Conservation (phyloP, 2,329 filamentous ascomycete genomes). For the Sarocladiaceae sp. region DNA sequence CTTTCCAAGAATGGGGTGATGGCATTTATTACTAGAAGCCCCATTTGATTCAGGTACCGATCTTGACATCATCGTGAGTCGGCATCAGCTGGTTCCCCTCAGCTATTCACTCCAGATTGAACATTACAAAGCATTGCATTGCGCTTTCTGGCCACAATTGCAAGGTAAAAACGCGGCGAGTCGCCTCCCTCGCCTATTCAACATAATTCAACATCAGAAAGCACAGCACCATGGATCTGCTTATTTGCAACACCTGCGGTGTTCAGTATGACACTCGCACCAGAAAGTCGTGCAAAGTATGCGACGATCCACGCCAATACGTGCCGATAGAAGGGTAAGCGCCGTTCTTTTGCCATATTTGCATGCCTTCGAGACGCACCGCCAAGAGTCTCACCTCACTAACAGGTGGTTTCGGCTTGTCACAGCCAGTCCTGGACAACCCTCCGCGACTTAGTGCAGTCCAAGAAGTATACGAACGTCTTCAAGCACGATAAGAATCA, state of each 20-base stretch:
- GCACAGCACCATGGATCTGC: conserved; percentile 15
- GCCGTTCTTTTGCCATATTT: too few species aligned
- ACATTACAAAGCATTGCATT: conserved; percentile 2
- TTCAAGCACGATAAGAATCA: conserved; percentile 45
- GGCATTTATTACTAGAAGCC: neutral
- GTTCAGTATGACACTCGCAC: conserved; percentile 56
- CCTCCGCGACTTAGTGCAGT: conserved; percentile 39
- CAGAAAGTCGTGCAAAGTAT: conserved; percentile 61
- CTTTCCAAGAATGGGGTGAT: too few species aligned
- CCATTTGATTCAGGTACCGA: neutral
- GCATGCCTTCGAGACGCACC: too few species aligned
- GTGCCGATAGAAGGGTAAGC: conserved; percentile 41
- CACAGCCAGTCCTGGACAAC: conserved; percentile 58
- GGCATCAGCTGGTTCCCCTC: neutral
- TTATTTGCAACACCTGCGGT: conserved; percentile 66
- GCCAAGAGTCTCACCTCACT: conserved; percentile 21
- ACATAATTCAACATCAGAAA: neutral
- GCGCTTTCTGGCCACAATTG: neutral
- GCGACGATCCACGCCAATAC: conserved; percentile 70
- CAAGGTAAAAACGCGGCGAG: too few species aligned
- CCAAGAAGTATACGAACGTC: conserved; percentile 44
- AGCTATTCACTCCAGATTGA: too few species aligned
- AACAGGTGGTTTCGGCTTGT: conserved; percentile 33
- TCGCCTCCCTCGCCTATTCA: too few species aligned
- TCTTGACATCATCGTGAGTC: neutral